Evolutionary conservation across 2,329 filamentous ascomycete genomes (phyloP).

Genomic region (Claviceps fusiformis): DNA sequence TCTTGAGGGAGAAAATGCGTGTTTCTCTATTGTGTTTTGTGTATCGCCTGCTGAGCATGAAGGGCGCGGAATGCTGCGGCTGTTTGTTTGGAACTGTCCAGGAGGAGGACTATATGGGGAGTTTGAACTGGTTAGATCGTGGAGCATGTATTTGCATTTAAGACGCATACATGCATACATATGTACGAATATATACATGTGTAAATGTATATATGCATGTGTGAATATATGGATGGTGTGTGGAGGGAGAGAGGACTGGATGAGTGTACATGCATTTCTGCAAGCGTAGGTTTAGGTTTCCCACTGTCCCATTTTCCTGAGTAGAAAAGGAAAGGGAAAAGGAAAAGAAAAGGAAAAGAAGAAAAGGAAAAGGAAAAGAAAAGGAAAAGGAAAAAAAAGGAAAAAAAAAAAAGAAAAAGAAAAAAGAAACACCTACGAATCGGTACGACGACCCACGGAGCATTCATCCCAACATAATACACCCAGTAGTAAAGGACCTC

Average conservation of each 20-base stretch:
- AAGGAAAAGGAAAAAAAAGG: too few relatives aligned
- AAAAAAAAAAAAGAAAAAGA: background rate
- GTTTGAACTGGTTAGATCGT: background rate
- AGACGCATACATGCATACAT: background rate
- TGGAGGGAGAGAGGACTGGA: background rate
- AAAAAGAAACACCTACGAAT: slow-evolving; percentile 22
- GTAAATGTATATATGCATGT: background rate
- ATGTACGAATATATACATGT: background rate
- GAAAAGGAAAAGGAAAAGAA: too few relatives aligned
- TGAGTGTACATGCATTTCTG: background rate
- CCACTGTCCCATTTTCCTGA: too few relatives aligned
- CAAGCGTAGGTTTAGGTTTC: too few relatives aligned
- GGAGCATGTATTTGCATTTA: background rate
- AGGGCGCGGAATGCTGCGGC: slow-evolving; percentile 15
- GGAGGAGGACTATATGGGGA: slow-evolving; percentile 16
- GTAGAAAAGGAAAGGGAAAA: too few relatives aligned
- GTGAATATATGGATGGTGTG: background rate
- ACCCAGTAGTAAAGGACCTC: slow-evolving; percentile 50
- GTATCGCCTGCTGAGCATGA: slow-evolving; percentile 8
- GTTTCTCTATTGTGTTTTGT: slow-evolving; percentile 11
- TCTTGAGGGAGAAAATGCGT: too few relatives aligned
- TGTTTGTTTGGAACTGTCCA: slow-evolving; percentile 18
- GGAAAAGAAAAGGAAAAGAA: too few relatives aligned
- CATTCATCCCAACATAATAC: slow-evolving; percentile 48
- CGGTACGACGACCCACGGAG: slow-evolving; percentile 46